phyloP scores from a whole-genome alignment of 495 filamentous ascomycete species.

The Penicillium diatomitis region DNA sequence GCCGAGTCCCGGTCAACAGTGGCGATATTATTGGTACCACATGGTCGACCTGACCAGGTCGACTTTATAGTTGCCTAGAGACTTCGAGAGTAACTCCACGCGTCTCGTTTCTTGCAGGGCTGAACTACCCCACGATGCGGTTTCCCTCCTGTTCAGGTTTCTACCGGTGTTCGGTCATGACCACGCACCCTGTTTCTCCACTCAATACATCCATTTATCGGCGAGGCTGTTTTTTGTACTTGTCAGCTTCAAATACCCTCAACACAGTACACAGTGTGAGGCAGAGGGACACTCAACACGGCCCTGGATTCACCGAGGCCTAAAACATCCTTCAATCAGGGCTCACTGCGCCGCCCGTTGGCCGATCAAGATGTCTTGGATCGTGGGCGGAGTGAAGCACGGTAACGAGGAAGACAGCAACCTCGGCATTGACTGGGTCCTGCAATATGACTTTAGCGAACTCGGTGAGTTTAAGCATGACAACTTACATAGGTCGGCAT shows the following conservation, averaged over 20 bases:
- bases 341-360: background rate
- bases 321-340: too few relatives aligned
- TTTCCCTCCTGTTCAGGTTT: background rate
- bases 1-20: too few relatives aligned
- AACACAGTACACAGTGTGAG: background rate
- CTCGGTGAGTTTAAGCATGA: conserved; percentile 15
- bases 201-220: background rate
- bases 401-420: conserved; percentile 26
- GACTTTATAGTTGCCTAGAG: too few relatives aligned
- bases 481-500: too few relatives aligned
- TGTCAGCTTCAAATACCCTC: background rate
- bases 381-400: conserved; percentile 14
- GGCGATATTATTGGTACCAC: background rate
- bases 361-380: conserved; percentile 17
- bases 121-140: background rate
- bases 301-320: background rate
- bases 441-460: conserved; percentile 31
- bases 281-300: background rate
- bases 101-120: background rate
- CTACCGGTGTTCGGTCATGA: background rate
- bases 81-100: too few relatives aligned
- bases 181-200: background rate
- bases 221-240: background rate
- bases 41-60: too few relatives aligned
- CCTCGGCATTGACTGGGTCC: conserved; percentile 36